Conservation (phyloP, 2,329 filamentous ascomycete species). For the Pseudogymnoascus sp. region DNA sequence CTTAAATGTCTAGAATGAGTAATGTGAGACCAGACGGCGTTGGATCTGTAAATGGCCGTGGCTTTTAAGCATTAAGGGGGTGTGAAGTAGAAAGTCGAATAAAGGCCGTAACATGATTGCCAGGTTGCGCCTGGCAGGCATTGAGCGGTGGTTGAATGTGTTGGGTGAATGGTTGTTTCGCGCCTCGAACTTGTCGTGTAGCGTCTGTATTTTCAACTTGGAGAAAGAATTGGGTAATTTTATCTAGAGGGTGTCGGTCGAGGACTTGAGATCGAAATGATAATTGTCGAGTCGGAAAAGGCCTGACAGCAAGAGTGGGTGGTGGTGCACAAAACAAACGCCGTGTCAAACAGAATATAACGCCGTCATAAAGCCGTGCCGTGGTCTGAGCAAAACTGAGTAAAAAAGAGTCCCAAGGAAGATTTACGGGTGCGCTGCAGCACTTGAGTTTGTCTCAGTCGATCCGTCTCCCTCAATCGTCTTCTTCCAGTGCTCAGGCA, state of each 20-base stretch:
- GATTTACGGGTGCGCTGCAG: constrained; percentile 18
- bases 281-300: not conserved
- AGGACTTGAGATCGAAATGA: not conserved
- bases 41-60: not conserved
- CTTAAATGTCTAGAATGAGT: not conserved
- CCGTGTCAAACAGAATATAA: constrained; percentile 10
- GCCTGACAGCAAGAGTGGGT: not conserved
- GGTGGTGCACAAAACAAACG: constrained; percentile 1
- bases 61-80: not conserved
- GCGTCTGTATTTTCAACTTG: constrained; percentile 8
- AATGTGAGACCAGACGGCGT: not conserved
- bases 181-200: constrained; percentile 2
- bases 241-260: not conserved
- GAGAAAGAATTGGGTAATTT: not conserved
- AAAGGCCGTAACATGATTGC: not conserved
- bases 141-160: not conserved
- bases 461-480: constrained; percentile 87
- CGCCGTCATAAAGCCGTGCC: constrained; percentile 10
- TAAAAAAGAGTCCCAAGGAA: not conserved
- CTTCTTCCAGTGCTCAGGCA: constrained; percentile 93
- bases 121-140: not conserved
- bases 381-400: constrained; percentile 9
- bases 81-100: not conserved
- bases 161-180: not conserved
- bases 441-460: constrained; percentile 54